These are phyloP conservation scores for Aspergillus brasiliensis DNA, from an alignment of 2,329 filamentous ascomycete genomes.

Conservation along the genomic window DNA sequence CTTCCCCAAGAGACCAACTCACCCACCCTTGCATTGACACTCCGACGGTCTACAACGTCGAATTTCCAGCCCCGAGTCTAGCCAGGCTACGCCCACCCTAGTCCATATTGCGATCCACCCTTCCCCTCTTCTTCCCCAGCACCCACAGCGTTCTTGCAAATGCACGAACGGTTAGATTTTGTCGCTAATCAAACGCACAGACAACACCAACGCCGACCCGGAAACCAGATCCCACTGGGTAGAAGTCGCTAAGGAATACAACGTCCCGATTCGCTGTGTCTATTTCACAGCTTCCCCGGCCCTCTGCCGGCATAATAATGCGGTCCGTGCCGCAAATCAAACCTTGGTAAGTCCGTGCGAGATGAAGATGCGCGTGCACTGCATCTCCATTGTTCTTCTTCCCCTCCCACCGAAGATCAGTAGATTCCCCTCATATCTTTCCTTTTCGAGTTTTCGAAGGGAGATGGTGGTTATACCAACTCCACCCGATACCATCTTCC, in stretches of 20 bases:
- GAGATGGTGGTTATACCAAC: background rate
- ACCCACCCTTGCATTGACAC: slow-evolving; percentile 20
- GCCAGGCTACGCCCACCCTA: slow-evolving; percentile 4
- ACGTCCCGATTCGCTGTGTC: slow-evolving; percentile 79
- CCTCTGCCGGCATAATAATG: slow-evolving; percentile 83
- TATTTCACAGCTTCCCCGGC: slow-evolving; percentile 74
- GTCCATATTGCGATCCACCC: slow-evolving; percentile 1
- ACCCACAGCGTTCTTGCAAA: background rate
- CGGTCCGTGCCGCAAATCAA: slow-evolving; percentile 69
- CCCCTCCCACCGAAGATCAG: background rate
- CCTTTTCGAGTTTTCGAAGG: too few species aligned
- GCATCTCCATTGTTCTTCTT: background rate
- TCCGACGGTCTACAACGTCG: slow-evolving; percentile 15
- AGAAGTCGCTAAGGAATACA: slow-evolving; percentile 67
- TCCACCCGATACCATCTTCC: background rate
- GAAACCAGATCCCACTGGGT: slow-evolving; percentile 80
- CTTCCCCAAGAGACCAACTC: background rate
- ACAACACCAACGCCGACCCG: slow-evolving; percentile 91
- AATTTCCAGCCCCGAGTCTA: background rate
- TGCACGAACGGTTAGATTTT: background rate
- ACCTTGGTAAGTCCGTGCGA: slow-evolving; percentile 34
- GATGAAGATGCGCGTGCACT: background rate
- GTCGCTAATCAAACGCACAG: slow-evolving; percentile 48
- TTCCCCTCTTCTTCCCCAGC: background rate
- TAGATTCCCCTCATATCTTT: too few species aligned